Evolutionary conservation across 2,329 filamentous ascomycete species (phyloP), one percentile per base, ranked within the genome.

Genomic region (Diaporthe ilicicola): DNA sequence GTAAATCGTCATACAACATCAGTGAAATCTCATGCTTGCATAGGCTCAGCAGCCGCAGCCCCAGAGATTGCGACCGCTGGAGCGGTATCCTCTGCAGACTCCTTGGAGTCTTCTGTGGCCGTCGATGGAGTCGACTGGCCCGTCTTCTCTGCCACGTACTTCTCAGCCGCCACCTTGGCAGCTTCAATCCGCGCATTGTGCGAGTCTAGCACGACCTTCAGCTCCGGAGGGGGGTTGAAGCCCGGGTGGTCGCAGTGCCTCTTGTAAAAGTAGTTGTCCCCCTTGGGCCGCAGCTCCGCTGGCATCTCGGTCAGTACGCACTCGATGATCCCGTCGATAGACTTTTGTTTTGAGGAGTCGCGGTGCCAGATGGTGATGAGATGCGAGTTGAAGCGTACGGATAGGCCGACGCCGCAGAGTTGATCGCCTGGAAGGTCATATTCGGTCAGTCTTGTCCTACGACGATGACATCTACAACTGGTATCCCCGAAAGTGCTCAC

Each of bases 301-400:
- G 92, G 92, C 37, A 98, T 84, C 74, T 93, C 89, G 65, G 91
- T 88, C 59, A 97, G 84, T 66, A 97, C 91, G 59, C 90, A 92
- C 73, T 89, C 84, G 61, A 95, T 86, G 72, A 98, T 87, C 74
- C 86, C 89, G 78, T 95, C 90, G 75, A 96, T 89, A 7, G 94
- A 96, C 75, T 89, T 90, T 78, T 93, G 87, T 82, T 96, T 94
- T 72, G 90, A 91, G 27, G 91, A 91, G 78, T 97, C 93, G 73
- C 96, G 93, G 83, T 97, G 96, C 95, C 95, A 98, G 78, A 98
- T 89, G 76, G 92, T 92, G 78, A 97, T 91, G 73, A 73, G 70
- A 50, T 73, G 72, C n/a, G 72, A 73, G 67, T 72, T 73, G 76
- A 97, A 88, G 75, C 95, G 92, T 70, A 95, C 93, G 1, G 93